Conservation (phyloP, 2,329 filamentous ascomycete genomes). For the Aureobasidium lini region DNA sequence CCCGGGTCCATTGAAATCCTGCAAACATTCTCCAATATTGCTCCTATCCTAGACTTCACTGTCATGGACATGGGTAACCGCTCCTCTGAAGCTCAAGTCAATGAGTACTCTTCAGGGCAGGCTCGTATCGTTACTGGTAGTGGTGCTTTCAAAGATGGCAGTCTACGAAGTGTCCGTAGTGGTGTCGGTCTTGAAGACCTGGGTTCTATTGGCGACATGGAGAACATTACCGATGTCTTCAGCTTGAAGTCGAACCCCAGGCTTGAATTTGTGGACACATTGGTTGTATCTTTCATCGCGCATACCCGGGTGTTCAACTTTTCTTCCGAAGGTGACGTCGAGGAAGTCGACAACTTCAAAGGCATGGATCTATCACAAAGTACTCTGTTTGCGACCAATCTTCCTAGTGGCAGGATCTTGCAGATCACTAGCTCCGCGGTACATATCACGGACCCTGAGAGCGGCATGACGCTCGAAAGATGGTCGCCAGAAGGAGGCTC, state of each 20-base stretch:
- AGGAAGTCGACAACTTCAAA: conserved; percentile 72
- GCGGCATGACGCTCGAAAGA: conserved; percentile 43
- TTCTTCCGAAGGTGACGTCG: conserved; percentile 64
- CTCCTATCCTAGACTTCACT: conserved; percentile 85
- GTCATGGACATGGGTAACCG: conserved; percentile 94
- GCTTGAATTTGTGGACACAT: conserved; percentile 53
- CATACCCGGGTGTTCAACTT: conserved; percentile 82
- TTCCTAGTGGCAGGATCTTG: conserved; percentile 55
- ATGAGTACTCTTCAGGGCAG: conserved; percentile 91
- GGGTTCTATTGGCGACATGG: conserved; percentile 72
- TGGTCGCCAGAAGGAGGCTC: conserved; percentile 49
- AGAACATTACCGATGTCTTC: conserved; percentile 27
- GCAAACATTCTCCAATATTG: conserved; percentile 76
- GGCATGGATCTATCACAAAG: conserved; percentile 62
- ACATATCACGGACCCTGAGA: conserved; percentile 54
- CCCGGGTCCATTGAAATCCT: conserved; percentile 58
- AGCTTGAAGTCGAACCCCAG: conserved; percentile 55
- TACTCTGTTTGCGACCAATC: conserved; percentile 64
- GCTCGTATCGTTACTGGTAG: conserved; percentile 89
- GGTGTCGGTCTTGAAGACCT: conserved; percentile 87
- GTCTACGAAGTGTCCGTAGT: conserved; percentile 80
- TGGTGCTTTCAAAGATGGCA: conserved; percentile 82
- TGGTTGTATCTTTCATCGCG: conserved; percentile 72
- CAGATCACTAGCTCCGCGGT: conserved; percentile 66
- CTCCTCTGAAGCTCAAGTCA: conserved; percentile 68